These are phyloP conservation scores for Corrigiola litoralis DNA, from an alignment of 179 eudicot species.

Conservation along the genomic window DNA sequence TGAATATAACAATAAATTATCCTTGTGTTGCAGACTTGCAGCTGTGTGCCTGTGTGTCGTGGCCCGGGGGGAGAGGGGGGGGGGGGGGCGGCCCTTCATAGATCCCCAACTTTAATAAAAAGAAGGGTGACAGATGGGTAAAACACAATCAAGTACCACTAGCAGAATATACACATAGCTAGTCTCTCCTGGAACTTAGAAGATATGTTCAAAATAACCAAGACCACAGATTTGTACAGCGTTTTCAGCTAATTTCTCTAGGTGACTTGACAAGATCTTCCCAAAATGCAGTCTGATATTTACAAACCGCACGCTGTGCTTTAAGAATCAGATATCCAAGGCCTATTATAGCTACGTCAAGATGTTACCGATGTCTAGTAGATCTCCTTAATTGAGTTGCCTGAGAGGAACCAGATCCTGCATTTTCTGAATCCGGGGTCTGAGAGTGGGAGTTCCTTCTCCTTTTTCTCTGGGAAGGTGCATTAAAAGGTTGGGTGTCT, in stretches of 20 bases:
- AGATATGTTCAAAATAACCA: background rate
- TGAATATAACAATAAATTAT: too few species aligned
- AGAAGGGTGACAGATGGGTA: too few species aligned
- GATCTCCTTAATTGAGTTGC: conserved; percentile 39
- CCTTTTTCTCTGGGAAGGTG: conserved; percentile 41
- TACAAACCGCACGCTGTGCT: conserved; percentile 2
- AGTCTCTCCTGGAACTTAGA: background rate
- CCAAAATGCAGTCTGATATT: conserved; percentile 1
- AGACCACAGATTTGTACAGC: background rate
- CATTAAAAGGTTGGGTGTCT: conserved; percentile 29
- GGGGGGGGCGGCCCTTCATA: too few species aligned
- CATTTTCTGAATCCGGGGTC: conserved; percentile 27
- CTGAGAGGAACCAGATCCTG: conserved; percentile 30
- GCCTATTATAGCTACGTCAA: background rate
- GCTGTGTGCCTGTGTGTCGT: too few species aligned
- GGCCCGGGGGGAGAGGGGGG: too few species aligned
- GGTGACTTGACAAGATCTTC: background rate
- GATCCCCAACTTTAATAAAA: too few species aligned
- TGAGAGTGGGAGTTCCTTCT: conserved; percentile 20
- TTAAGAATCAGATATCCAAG: background rate
- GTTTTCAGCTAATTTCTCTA: background rate
- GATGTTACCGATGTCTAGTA: conserved; percentile 29
- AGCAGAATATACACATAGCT: conserved; percentile 6
- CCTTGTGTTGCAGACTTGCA: too few species aligned
- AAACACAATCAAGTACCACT: background rate